Evolutionary conservation across 768 basidiomycete genomes (phyloP).

Genomic region (Mycena haematopus): DNA sequence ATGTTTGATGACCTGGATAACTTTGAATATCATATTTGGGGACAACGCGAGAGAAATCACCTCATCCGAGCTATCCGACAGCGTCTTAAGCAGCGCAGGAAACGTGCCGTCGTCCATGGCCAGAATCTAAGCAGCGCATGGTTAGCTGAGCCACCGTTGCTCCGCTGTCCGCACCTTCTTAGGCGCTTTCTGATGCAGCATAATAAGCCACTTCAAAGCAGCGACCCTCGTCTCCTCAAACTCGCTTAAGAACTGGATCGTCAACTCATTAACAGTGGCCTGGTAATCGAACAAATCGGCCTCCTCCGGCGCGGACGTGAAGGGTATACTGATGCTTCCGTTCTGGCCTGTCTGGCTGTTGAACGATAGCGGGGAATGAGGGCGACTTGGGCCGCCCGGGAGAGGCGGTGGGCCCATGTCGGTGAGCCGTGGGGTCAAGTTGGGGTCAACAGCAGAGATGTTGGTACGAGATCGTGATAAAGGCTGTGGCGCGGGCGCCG

Average conservation of each 20-base stretch:
- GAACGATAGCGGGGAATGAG: constrained; percentile 68
- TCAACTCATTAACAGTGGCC: constrained; percentile 89
- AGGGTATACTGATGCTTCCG: constrained; percentile 35
- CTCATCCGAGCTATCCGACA: constrained; percentile 97
- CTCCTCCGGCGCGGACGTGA: constrained; percentile 49
- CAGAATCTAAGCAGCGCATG: constrained; percentile 67
- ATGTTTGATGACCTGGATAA: constrained; percentile 85
- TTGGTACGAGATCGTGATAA: constrained; percentile 32
- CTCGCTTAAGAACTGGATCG: constrained; percentile 93
- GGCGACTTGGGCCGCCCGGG: constrained; percentile 51
- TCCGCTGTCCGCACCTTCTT: constrained; percentile 69
- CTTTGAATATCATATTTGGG: background rate
- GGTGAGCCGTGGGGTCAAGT: constrained; percentile 37
- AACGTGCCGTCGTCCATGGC: constrained; percentile 98
- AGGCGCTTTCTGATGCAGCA: constrained; percentile 98
- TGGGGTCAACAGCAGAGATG: constrained; percentile 24
- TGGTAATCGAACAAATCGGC: constrained; percentile 89
- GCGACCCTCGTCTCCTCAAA: constrained; percentile 96
- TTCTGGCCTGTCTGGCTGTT: constrained; percentile 40
- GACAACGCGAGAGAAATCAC: constrained; percentile 43
- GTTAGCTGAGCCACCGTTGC: background rate
- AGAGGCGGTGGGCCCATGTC: constrained; percentile 38
- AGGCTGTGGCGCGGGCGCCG: constrained; percentile 32
- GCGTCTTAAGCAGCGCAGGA: constrained; percentile 90
- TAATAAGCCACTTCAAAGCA: constrained; percentile 96